Evolutionary conservation across 306 rosid species (phyloP), one percentile per base, ranked within the genome.

Genomic region (Oemleria cerasiformis): DNA sequence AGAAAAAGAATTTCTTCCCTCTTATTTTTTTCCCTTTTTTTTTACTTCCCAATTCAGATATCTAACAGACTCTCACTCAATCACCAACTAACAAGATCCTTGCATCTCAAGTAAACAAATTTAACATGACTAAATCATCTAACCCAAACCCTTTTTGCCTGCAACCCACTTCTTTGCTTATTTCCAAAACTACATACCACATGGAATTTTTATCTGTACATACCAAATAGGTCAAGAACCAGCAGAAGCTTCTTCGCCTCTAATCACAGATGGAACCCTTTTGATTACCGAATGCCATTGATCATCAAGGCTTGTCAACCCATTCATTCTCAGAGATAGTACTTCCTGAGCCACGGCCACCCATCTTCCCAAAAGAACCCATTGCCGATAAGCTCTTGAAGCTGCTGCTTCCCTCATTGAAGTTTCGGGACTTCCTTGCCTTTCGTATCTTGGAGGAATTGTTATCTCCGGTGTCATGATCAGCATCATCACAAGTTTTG

Each of bases 371-470:
- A 9, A 85, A 87, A 9, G 99, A 72, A 16, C 85, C 85, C 14
- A 87, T 81, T 5, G 83, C 80, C 3, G 98, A 81, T 72, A 86
- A 42, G 71, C 95, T 84, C 86, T 89, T 94, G 80, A 91, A 86
- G 85, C 92, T 89, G 86, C 96, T 89, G 80, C 96, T 94, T 17
- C 85, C 86, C 74, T 94, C 97, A 7, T 86, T 84, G 61, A 85
- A 78, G 92, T 87, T 94, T 36, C 75, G 81, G 36, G 85, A 77
- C 81, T 73, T 86, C 68, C 81, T 83, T 55, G 85, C 79, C 86
- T 89, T 94, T 77, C 79, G 83, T 68, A 71, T 76, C 85, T 83
- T 94, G 78, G 88, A 82, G 76, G 78, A 82, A 77, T 64, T 71
- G 77, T 63, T 75, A 62, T 84, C 93, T 20, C 82, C 77, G 7